Evolutionary conservation across 2,329 filamentous ascomycete genomes (phyloP), one percentile per base, ranked within the genome.

Genomic region (Nigrospora osmanthi): DNA sequence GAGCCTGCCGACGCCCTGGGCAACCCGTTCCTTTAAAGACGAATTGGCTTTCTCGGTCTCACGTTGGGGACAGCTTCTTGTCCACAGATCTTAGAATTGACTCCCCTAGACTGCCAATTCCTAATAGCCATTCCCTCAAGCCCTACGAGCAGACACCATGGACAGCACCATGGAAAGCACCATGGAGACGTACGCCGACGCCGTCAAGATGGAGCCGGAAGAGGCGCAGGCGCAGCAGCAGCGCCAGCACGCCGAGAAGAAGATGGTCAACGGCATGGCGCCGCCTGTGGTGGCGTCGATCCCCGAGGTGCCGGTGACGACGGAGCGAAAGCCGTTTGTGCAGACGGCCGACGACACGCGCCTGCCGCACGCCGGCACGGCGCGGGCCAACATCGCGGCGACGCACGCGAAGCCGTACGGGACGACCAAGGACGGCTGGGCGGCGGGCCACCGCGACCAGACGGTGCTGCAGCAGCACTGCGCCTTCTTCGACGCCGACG

Each of bases 401-500:
- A 59, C 61, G 1, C 57, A 59, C 32, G 57, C 63, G 9, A 52
- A 58, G 34, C 64, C 63, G 0, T 47, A 60, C 11, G 65, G 65
- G 7, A 67, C 65, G 11, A 59, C 58, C 10, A 55, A 58, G 13
- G 47, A 57, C 15, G 53, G 52, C 15, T 67, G 61, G 60, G 58
- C 59, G 2, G 49, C 48, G 16, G 44, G 46, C 0, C 62, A 65
- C 38, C 51, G 54, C 17, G 42, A 66, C 17, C 56, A 63, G 42
- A 67, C 59, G 16, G 61, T 76, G 12, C 63, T 78, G 3, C 71
- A 76, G 53, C 74, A 78, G 52, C 75, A 78, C 55, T 66, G 67
- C 52, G 60, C 62, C 17, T 78, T 73, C 62, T 79, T 72, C 51
- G 75, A 78, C 55, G 37, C 31, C 15, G 73, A 78, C 53, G 52